Evolutionary conservation across 768 basidiomycete species (phyloP), one percentile per base, ranked within the genome.

Genomic region (Pholiota molesta): DNA sequence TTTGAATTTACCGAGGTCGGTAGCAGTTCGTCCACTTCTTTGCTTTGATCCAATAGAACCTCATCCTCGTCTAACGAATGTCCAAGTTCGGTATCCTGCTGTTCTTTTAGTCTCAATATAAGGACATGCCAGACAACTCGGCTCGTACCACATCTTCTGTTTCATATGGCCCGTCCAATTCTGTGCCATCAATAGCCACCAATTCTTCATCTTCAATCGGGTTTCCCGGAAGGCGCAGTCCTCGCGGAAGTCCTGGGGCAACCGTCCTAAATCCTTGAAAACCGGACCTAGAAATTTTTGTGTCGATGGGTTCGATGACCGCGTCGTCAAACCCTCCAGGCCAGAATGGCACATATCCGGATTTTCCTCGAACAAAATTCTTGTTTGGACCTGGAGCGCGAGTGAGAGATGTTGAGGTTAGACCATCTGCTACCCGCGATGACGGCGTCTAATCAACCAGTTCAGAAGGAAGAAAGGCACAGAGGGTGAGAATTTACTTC

Each of bases 291-390:
- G 73, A 70, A 23, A 66, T 62, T 47, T 68, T 62, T 3, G 71
- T 73, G 51, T 76, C 71, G 4, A 69, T 40, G 8, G 61, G 61
- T 42, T 79, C 77, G 31, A 76, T 68, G 4, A 83, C 68, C 2
- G 81, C 78, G 65, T 89, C 88, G 45, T 94, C 94, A 10, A 99
- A 78, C 2, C 97, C 97, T 51, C 97, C 97, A 6, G 97, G 97
- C 77, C 88, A 85, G 75, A 99, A 99, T 1, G 97, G 97, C 9
- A 96, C 86, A 75, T 96, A 87, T 47, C 91, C 91, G 21, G 95
- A 91, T 75, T 97, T 97, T 49, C 97, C 97, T 60, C 96, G 82
- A 19, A 99, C 95, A 74, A 99, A 99, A 59, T 85, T 89, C 57
- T 85, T 82, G 60, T 81, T 82, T 0, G 90, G 84, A 14, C 88